phyloP scores from a whole-genome alignment of 371 early-diverging fungal species.

The Mortierella sp. region DNA sequence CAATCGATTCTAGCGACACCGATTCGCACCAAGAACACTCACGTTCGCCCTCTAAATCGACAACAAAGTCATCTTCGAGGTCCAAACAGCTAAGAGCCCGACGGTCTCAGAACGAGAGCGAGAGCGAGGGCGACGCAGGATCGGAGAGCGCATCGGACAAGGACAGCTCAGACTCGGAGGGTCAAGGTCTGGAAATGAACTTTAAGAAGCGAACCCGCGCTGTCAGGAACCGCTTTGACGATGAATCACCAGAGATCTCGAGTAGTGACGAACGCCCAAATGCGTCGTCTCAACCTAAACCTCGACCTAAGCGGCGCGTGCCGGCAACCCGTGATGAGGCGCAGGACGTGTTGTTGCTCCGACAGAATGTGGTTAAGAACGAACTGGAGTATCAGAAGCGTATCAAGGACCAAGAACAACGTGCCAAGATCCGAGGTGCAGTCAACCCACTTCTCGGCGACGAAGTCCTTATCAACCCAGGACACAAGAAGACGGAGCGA shows the following conservation, averaged over 20 bases:
- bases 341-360: constrained; percentile 25
- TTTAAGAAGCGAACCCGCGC: constrained; percentile 28
- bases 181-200: background rate
- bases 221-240: constrained; percentile 24
- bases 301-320: constrained; percentile 3
- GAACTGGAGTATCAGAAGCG: constrained; percentile 40
- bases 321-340: constrained; percentile 18
- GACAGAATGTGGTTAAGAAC: constrained; percentile 30
- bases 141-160: background rate
- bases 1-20: background rate
- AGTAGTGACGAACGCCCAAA: background rate
- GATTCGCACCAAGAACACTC: background rate
- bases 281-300: background rate
- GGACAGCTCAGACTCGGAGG: background rate
- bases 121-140: background rate
- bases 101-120: background rate
- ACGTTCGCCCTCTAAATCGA: background rate
- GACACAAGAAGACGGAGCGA: constrained; percentile 63
- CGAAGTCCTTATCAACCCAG: constrained; percentile 64
- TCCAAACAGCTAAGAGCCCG: background rate
- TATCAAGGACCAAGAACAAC: constrained; percentile 37
- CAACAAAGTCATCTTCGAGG: background rate
- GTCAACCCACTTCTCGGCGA: constrained; percentile 1
- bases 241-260: background rate
- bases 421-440: constrained; percentile 12